Base-by-base conservation (phyloP, 495 filamentous ascomycete species). In the Tuber calosporum region DNA sequence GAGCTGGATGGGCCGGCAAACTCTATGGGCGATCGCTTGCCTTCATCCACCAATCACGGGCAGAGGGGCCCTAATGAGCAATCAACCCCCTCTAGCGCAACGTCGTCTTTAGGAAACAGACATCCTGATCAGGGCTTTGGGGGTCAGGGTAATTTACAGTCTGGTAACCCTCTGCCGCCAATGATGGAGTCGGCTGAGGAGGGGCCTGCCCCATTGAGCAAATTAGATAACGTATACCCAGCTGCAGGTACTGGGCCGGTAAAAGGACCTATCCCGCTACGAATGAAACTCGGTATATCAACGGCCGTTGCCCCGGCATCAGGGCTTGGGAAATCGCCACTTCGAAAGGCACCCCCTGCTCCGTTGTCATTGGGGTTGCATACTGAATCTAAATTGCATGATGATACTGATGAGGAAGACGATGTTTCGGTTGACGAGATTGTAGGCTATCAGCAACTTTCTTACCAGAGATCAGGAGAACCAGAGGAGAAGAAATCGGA, bases 111-210 rank as follows among this genome's bases (percentile, higher is more conserved):
- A 37, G 76, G 71, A 17, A 77, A 74, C 37, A 75, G 77, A 45
- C 53, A 74, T 68, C 68, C 76, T 19, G 76, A 78, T 68, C 73
- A 67, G 4, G 66, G 68, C 30, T 40, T 82, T 81, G 66, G 78
- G 78, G 68, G 83, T 79, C 73, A 72, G 40, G 73, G 75, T 69
- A 84, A 85, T 22, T 79, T 86, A 7, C 85, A 82, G 8, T 84
- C 53, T 34, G 53, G 53, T 6, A 62, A 62, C 26, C 26, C 53
- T 62, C 26, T 78, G 38, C 77, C 70, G 6, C 71, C 76, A 68
- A 77, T 69, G 62, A 71, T 34, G 1, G 75, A 76, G 41, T 41
- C 45, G 38, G n/a, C 68, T n/a, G 69, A 78, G 30, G 75, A 78
- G 42, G 26, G 69, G 15, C 68, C 73, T 73, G 72, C 48, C 26